Percentiles rank a stretch among this genome's conserved stretches.
Evolutionary conservation across 106 monocot species (phyloP).

Genomic region (Allium sativum): DNA sequence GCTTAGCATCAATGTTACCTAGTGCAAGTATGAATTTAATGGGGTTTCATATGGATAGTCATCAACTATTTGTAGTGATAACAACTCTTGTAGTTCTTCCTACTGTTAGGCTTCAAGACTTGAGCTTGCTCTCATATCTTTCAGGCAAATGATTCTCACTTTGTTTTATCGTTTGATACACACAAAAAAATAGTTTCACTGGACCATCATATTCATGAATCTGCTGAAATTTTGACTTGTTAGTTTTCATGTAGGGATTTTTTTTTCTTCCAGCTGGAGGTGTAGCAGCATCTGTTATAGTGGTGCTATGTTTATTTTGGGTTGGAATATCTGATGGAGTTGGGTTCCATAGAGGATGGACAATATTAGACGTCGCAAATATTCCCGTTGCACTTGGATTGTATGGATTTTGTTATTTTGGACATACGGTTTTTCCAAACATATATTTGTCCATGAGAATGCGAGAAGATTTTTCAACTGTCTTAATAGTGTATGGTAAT

Average conservation of each 20-base stretch:
- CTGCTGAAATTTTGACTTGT: background rate
- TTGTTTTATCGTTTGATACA: no score
- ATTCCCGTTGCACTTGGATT: conserved; percentile 51
- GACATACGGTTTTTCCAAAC: conserved; percentile 68
- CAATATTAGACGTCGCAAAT: conserved; percentile 25
- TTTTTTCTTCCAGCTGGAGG: conserved; percentile 62
- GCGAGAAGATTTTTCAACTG: conserved; percentile 21
- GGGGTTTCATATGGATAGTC: conserved; percentile 28
- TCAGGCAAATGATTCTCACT: conserved; percentile 34
- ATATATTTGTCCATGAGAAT: conserved; percentile 58
- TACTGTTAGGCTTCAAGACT: conserved; percentile 45
- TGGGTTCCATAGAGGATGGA: conserved; percentile 42
- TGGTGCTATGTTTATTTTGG: conserved; percentile 47
- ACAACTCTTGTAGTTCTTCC: conserved; percentile 41
- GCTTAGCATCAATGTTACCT: conserved; percentile 41
- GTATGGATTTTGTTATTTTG: conserved; percentile 54
- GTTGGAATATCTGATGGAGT: conserved; percentile 37
- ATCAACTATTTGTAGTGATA: conserved; percentile 35
- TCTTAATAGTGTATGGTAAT: conserved; percentile 33
- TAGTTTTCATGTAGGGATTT: background rate
- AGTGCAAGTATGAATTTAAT: conserved; percentile 13
- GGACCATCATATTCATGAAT: background rate
- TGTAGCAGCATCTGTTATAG: conserved; percentile 33
- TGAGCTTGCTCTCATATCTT: conserved; percentile 47
- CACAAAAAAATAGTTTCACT: no score